Evolutionary conservation across 2,329 filamentous ascomycete species (phyloP).

Genomic region (Fusarium subglutinans): DNA sequence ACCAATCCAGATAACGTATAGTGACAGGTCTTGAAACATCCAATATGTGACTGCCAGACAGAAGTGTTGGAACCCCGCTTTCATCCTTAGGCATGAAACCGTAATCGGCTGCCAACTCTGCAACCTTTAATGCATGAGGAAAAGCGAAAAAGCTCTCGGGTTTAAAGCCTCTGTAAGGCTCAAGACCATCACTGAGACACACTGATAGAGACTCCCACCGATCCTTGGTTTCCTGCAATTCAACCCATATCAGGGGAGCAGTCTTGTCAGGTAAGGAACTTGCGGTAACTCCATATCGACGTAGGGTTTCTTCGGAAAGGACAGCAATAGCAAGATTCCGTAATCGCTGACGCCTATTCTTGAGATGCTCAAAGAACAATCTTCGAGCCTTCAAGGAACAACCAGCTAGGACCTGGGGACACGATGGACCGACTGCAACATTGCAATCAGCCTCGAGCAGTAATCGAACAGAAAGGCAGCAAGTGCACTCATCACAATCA

Average conservation of each 20-base stretch:
- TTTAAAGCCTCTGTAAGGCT: neutral
- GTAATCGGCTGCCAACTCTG: neutral
- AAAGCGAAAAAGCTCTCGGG: neutral
- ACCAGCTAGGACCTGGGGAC: rapidly evolving
- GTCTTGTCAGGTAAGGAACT: neutral
- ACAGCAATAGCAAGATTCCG: neutral
- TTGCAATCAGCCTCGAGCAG: neutral
- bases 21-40: rapidly evolving
- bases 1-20: neutral
- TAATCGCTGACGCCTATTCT: neutral
- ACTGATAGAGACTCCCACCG: too few relatives aligned
- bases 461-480: neutral
- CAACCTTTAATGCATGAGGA: neutral
- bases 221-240: neutral
- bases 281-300: neutral
- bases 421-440: rapidly evolving
- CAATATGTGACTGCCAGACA: neutral
- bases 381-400: neutral
- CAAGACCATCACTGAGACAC: neutral
- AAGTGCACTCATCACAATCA: neutral
- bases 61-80: neutral
- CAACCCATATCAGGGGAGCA: neutral
- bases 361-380: neutral
- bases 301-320: neutral
- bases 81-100: neutral